Evolutionary conservation across 371 early-diverging fungal species (phyloP).

Genomic region (Coemansia sp.): DNA sequence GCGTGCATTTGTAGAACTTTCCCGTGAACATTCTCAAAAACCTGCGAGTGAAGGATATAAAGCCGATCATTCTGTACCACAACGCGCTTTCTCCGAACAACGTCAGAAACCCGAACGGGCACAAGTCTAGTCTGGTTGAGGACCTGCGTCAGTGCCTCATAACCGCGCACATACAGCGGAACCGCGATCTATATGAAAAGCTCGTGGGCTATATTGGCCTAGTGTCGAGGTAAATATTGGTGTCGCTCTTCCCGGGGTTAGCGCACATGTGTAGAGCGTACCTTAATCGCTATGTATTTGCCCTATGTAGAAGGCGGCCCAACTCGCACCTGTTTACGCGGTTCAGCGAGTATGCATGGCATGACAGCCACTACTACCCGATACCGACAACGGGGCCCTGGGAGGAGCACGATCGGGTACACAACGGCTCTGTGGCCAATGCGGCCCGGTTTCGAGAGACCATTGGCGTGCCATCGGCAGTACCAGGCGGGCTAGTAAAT

Average conservation of each 20-base stretch:
- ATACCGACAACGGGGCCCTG: constrained; percentile 20
- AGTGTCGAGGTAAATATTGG: not conserved
- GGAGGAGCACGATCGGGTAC: constrained; percentile 1
- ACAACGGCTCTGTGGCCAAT: not conserved
- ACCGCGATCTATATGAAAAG: constrained; percentile 4
- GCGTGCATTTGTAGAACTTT: not conserved
- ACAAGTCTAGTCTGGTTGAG: constrained; percentile 1
- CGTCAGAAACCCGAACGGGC: not conserved
- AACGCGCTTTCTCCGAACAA: not conserved
- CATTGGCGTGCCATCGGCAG: constrained; percentile 9
- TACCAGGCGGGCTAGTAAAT: constrained; percentile 10
- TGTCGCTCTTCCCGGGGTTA: not conserved
- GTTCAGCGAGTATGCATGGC: constrained; percentile 7
- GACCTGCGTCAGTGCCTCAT: not conserved
- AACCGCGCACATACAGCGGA: not conserved
- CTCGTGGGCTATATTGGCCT: constrained; percentile 10
- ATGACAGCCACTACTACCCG: not conserved
- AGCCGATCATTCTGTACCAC: constrained; percentile 12
- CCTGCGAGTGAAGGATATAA: constrained; percentile 23
- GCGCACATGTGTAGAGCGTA: not conserved
- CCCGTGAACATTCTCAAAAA: not conserved
- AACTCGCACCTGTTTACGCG: too few relatives aligned
- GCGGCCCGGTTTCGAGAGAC: not conserved
- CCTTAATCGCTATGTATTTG: too few relatives aligned
- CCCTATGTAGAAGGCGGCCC: not conserved